Base-by-base conservation (phyloP, 1,139 yeast species). In the Magnusiomyces suaveolens region DNA sequence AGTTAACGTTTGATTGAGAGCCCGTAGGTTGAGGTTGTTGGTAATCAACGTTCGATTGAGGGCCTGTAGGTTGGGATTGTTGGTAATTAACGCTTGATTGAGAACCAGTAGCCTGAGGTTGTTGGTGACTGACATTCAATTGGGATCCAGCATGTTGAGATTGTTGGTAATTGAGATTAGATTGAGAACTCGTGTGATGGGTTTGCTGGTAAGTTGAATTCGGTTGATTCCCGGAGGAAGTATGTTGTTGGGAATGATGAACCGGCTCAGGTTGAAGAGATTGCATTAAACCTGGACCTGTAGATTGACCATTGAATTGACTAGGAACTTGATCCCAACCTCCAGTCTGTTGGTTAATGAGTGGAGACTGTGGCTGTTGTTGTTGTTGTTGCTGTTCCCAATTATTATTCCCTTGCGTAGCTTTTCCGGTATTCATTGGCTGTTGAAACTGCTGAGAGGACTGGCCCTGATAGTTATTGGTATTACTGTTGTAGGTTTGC, bases 381-480 rank as follows among this genome's bases (percentile, higher is more conserved):
- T 47, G 50, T 18, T 51, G 41, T 18, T 26, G 44, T 38, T 46
- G 24, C 12, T 26, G 33, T 43, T 29, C 33, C 33, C 10, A 29
- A 29, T 29, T 29, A 29, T 12, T 29, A 6, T 29, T 29, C 33
- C 33, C 6, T 29, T 29, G 33, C 33, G 12, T 29, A 6, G 33
- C 10, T 29, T 29, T 6, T 6, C 32, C 20, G 24, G 47, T 25
- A 43, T 29, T 12, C 46, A 18, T 8, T 18, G 46, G 16, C 43
- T 32, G 53, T 43, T 36, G 52, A 20, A 36, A 52, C 24, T 36
- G 56, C 18, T 43, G 43, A 33, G 43, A 29, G 33, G 12, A 6
- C 12, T 12, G 12, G 12, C 33, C 33, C 10, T 29, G 33, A 12
- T 29, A 6, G 33, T 29, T 29, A 12, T 29, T 29, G 33, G 6